Percentiles rank a stretch among this genome's conserved stretches.
These are phyloP conservation scores for Emergomyces africanus DNA, from an alignment of 2,329 filamentous ascomycete species.

Conservation along the genomic window DNA sequence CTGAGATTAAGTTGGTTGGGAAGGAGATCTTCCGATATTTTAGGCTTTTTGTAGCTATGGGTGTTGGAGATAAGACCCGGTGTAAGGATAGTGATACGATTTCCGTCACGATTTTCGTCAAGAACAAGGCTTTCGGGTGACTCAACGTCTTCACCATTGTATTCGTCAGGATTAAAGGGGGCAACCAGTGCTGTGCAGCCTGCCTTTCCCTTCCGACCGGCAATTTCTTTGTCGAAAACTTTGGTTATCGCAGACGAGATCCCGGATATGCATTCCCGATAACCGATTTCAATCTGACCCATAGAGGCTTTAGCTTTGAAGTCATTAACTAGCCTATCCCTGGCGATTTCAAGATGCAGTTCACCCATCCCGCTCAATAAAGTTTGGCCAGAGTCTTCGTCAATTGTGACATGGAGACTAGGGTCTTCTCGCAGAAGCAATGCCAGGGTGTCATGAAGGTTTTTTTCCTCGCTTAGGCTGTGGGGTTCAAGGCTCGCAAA, in stretches of 20 bases:
- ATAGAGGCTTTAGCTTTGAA: constrained; percentile 77
- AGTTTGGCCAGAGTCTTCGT: constrained; percentile 86
- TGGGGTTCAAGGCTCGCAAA: constrained; percentile 86
- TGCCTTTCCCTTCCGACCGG: constrained; percentile 66
- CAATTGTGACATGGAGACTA: constrained; percentile 69
- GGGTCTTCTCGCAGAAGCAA: constrained; percentile 84
- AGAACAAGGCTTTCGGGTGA: constrained; percentile 21
- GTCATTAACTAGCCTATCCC: constrained; percentile 75
- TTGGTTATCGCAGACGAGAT: constrained; percentile 45
- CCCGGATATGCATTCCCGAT: constrained; percentile 65
- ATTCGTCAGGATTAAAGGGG: constrained; percentile 33
- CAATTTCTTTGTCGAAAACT: constrained; percentile 65
- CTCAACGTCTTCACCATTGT: constrained; percentile 7
- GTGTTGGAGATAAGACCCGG: constrained; percentile 32
- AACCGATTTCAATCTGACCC: constrained; percentile 88
- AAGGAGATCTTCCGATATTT: constrained; percentile 10
- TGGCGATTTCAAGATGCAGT: constrained; percentile 83
- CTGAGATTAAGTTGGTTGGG: constrained; percentile 40
- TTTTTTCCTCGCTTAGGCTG: constrained; percentile 64
- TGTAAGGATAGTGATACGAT: constrained; percentile 49
- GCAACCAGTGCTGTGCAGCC: constrained; percentile 57
- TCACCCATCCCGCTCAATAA: constrained; percentile 94
- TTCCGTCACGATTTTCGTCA: constrained; percentile 50
- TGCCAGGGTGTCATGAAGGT: constrained; percentile 61
- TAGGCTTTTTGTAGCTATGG: constrained; percentile 20